These are phyloP conservation scores for Ascochyta fabae DNA, from an alignment of 2,329 filamentous ascomycete genomes.

Conservation along the genomic window DNA sequence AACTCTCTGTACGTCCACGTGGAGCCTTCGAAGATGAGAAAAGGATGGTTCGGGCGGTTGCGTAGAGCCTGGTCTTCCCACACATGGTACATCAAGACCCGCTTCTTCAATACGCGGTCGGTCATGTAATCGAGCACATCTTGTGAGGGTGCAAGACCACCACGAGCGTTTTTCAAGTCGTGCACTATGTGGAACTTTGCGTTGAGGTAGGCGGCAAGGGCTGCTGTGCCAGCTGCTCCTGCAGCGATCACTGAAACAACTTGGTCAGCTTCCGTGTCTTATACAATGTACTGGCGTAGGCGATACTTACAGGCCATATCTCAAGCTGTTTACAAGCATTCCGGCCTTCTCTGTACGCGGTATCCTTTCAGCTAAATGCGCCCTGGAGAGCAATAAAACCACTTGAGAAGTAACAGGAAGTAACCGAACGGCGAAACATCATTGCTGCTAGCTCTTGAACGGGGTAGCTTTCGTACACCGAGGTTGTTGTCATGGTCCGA, in stretches of 20 bases:
- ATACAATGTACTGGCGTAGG: background rate
- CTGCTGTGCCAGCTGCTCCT: conserved; percentile 35
- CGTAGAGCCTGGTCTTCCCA: conserved; percentile 49
- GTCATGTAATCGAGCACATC: conserved; percentile 28
- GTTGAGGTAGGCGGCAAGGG: conserved; percentile 45
- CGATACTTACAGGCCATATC: conserved; percentile 9
- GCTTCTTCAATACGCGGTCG: conserved; percentile 25
- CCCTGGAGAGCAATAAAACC: background rate
- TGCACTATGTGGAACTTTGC: conserved; percentile 44
- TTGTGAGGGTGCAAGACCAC: conserved; percentile 24
- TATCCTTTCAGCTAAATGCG: background rate
- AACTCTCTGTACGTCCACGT: conserved; percentile 45
- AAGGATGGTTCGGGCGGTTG: conserved; percentile 37
- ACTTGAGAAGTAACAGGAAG: background rate
- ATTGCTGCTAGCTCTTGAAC: background rate
- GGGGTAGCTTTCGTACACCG: conserved; percentile 8
- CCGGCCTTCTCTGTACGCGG: background rate
- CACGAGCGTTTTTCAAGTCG: conserved; percentile 31
- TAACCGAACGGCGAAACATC: background rate
- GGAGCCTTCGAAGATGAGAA: conserved; percentile 47
- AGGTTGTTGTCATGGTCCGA: conserved; percentile 13
- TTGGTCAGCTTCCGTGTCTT: background rate
- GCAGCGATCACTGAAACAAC: conserved; percentile 13
- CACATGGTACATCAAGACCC: conserved; percentile 39
- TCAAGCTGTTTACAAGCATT: background rate